Conservation (phyloP, 129 eudicot species). For the Centrapalus pauciflorus region DNA sequence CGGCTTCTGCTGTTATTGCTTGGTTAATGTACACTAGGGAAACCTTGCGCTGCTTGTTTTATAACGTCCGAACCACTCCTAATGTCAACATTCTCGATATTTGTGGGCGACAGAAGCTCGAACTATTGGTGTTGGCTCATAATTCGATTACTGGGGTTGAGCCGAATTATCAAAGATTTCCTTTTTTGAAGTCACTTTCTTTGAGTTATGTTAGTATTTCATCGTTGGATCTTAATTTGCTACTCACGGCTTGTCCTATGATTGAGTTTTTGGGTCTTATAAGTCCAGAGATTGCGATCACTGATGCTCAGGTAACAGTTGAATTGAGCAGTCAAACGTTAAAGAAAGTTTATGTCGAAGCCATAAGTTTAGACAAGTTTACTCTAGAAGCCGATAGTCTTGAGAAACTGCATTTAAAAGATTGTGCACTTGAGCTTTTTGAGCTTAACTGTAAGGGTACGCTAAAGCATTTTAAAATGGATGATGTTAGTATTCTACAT, state of each 20-base stretch:
- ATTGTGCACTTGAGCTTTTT: slow-evolving; percentile 69
- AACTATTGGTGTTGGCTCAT: slow-evolving; percentile 61
- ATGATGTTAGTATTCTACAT: slow-evolving; percentile 74
- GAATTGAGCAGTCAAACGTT: slow-evolving; percentile 54
- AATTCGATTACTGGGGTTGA: slow-evolving; percentile 70
- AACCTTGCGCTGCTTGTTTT: slow-evolving; percentile 42
- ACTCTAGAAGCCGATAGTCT: slow-evolving; percentile 69
- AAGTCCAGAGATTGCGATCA: slow-evolving; percentile 62
- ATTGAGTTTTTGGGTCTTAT: slow-evolving; percentile 58
- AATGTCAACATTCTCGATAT: slow-evolving; percentile 71
- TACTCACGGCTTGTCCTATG: slow-evolving; percentile 68
- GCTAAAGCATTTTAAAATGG: slow-evolving; percentile 60
- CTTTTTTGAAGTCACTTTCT: slow-evolving; percentile 52
- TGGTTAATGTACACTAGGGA: slow-evolving; percentile 86
- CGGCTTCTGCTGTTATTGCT: slow-evolving; percentile 73
- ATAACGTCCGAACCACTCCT: slow-evolving; percentile 69
- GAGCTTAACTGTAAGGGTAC: slow-evolving; percentile 65
- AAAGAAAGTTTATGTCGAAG: slow-evolving; percentile 63
- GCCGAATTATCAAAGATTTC: slow-evolving; percentile 63
- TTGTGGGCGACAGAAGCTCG: slow-evolving; percentile 71
- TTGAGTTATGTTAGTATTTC: slow-evolving; percentile 71
- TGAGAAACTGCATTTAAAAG: slow-evolving; percentile 66
- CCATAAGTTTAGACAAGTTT: slow-evolving; percentile 73
- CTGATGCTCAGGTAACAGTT: slow-evolving; percentile 63
- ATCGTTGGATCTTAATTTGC: slow-evolving; percentile 61